These are phyloP conservation scores for Agarophyton chilense DNA, from an alignment of 23 red algal species.

Conservation along the genomic window DNA sequence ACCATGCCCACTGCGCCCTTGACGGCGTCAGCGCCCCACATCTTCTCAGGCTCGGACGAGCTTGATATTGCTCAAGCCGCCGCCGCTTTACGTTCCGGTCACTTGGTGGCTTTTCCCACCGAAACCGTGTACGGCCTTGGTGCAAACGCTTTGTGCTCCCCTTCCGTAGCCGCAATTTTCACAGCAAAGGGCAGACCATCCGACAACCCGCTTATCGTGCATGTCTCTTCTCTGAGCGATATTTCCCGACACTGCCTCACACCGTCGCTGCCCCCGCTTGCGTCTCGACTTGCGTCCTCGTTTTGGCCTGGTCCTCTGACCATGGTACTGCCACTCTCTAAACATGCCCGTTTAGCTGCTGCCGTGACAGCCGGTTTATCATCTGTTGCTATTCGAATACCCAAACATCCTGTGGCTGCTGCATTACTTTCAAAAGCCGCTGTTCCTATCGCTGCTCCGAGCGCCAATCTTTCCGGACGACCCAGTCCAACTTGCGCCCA, in stretches of 20 bases:
- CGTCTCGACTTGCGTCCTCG: constrained; percentile 51
- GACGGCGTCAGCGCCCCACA: neutral
- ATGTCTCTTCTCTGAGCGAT: constrained; percentile 60
- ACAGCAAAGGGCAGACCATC: constrained; percentile 76
- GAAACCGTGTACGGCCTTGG: constrained; percentile 95
- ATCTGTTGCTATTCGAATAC: constrained; percentile 81
- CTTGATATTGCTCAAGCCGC: constrained; percentile 74
- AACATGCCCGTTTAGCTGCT: constrained; percentile 12
- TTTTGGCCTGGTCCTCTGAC: constrained; percentile 95
- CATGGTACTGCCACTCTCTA: constrained; percentile 65
- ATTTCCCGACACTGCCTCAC: constrained; percentile 29
- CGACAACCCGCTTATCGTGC: constrained; percentile 93
- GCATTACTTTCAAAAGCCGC: constrained; percentile 56
- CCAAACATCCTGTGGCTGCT: constrained; percentile 77
- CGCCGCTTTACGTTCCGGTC: constrained; percentile 46
- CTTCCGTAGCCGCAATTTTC: constrained; percentile 72
- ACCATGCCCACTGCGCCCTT: constrained; percentile 8
- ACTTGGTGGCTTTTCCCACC: constrained; percentile 87
- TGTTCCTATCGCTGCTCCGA: constrained; percentile 83
- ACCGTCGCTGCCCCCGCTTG: constrained; percentile 58
- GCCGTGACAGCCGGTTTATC: constrained; percentile 66
- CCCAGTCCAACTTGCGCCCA: constrained; percentile 72
- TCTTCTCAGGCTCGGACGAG: constrained; percentile 69
- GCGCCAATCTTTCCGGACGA: constrained; percentile 74
- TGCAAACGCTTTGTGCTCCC: constrained; percentile 73